Conservation (phyloP, 2,329 filamentous ascomycete genomes). For the Colletotrichum cuscutae region DNA sequence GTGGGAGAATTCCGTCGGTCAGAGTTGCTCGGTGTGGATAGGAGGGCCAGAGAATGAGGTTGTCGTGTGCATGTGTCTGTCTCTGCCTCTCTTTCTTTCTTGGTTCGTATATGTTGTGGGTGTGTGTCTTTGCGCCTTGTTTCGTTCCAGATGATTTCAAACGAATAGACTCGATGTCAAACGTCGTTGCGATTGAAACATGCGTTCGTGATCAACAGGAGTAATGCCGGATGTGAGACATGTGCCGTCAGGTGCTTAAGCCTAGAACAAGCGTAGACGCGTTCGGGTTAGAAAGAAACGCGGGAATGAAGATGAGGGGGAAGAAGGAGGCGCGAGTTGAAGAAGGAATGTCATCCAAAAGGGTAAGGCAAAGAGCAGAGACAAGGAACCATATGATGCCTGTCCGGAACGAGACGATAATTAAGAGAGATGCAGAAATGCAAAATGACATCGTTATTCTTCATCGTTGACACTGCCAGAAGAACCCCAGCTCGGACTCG, state of each 20-base stretch:
- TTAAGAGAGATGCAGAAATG: slow-evolving; percentile 1
- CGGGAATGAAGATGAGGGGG: not conserved
- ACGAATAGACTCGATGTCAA: slow-evolving; percentile 13
- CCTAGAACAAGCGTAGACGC: not conserved
- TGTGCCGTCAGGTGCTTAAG: not conserved
- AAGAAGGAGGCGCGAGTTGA: not conserved
- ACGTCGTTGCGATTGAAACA: slow-evolving; percentile 26
- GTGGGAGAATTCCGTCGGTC: not conserved
- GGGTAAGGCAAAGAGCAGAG: not conserved
- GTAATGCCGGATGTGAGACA: not conserved
- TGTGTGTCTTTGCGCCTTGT: slow-evolving; percentile 5
- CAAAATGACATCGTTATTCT: slow-evolving; percentile 12
- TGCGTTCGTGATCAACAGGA: not conserved
- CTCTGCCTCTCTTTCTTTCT: not conserved
- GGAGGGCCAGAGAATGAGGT: not conserved
- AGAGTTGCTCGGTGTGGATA: not conserved
- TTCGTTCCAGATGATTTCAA: slow-evolving; percentile 1
- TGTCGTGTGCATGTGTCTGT: not conserved
- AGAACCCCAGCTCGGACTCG: not conserved
- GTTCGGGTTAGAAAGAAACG: not conserved
- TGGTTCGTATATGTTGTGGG: not conserved
- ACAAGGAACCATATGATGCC: not conserved
- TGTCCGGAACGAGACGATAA: not conserved
- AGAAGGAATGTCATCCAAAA: slow-evolving; percentile 15
- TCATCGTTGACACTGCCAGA: not conserved